Conservation (phyloP, 805 yeast genomes). For the Starmerella stigmatis region DNA sequence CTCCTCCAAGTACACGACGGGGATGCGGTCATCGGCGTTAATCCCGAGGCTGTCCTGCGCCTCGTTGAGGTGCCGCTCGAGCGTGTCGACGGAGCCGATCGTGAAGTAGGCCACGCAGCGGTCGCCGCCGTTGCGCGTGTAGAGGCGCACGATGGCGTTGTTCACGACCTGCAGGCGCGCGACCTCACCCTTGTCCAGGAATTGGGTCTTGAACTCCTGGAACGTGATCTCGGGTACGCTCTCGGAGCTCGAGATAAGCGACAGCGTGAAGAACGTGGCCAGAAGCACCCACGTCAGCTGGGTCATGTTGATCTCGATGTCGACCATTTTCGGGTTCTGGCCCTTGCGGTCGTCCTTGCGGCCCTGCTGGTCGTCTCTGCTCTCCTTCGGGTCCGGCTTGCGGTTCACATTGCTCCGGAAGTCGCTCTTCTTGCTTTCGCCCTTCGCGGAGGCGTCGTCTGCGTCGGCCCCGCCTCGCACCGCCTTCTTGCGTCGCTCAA, state of each 20-base stretch:
- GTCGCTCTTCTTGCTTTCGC: not conserved
- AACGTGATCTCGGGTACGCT: slow-evolving; percentile 39
- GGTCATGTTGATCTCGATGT: slow-evolving; percentile 24
- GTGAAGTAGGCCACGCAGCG: slow-evolving; percentile 55
- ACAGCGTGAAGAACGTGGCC: slow-evolving; percentile 21
- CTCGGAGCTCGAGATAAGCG: slow-evolving; percentile 21
- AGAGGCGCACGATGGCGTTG: slow-evolving; percentile 45
- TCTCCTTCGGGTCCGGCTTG: not conserved
- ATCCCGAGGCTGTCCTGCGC: slow-evolving; percentile 62
- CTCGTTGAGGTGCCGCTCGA: slow-evolving; percentile 70
- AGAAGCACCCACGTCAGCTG: slow-evolving; percentile 24
- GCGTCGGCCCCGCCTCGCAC: not conserved
- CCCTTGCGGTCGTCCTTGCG: not conserved
- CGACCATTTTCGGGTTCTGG: slow-evolving; percentile 13
- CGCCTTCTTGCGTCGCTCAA: slow-evolving; percentile 4
- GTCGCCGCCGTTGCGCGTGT: slow-evolving; percentile 27
- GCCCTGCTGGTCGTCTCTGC: not conserved
- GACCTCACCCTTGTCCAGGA: slow-evolving; percentile 68
- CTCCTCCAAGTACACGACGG: slow-evolving; percentile 62
- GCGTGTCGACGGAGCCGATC: slow-evolving; percentile 75
- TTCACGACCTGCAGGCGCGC: slow-evolving; percentile 64
- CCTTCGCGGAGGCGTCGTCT: not conserved
- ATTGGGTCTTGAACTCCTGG: slow-evolving; percentile 77
- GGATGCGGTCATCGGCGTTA: slow-evolving; percentile 60
- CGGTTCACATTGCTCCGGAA: slow-evolving; percentile 10